Evolutionary conservation across 2,329 filamentous ascomycete genomes (phyloP), one percentile per base, ranked within the genome.

Genomic region (Talaromyces pinophilus): DNA sequence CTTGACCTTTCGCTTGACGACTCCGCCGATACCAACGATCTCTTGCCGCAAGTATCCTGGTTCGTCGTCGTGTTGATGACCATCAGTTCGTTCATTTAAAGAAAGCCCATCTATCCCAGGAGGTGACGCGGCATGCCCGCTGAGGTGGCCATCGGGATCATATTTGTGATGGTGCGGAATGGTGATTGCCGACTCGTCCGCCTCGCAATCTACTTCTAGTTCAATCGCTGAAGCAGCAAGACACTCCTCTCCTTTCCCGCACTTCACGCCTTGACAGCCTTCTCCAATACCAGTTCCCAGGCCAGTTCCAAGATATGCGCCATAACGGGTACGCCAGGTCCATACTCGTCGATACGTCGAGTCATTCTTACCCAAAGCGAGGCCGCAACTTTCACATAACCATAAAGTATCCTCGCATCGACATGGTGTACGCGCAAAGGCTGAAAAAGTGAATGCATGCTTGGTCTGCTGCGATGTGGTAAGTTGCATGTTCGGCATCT

Each of bases 271-370:
- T 71, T 94, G 90, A 72, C 93, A 89, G 38, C 92, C 93, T 71
- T 96, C 92, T 52, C 93, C 92, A 35, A 96, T 92, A 5, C 93
- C 93, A 0, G 91, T 93, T 28, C 93, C 92, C 0, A 96, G 83
- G 2, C 92, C 92, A 22, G 88, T 89, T 2, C 93, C 90, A 0
- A 92, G 88, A 70, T 92, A 90, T 17, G 84, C 84, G 44, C 89
- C 90, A 76, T 97, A 97, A 28, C 92, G 88, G 48, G 87, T 92
- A 61, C 93, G 89, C 93, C 93, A 97, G 68, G 88, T 90, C 93
- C 93, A 97, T 64, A 93, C 92, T 3, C 85, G 82, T 52, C 83
- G 77, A 72, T 90, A 89, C 15, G 82, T 86, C 5, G 82, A 85
- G 69, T 89, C 87, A 13, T 80, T 80, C 40, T 81, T 82, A 54